Evolutionary conservation across 2,329 filamentous ascomycete species (phyloP).

Genomic region (Metarhizium sp.): DNA sequence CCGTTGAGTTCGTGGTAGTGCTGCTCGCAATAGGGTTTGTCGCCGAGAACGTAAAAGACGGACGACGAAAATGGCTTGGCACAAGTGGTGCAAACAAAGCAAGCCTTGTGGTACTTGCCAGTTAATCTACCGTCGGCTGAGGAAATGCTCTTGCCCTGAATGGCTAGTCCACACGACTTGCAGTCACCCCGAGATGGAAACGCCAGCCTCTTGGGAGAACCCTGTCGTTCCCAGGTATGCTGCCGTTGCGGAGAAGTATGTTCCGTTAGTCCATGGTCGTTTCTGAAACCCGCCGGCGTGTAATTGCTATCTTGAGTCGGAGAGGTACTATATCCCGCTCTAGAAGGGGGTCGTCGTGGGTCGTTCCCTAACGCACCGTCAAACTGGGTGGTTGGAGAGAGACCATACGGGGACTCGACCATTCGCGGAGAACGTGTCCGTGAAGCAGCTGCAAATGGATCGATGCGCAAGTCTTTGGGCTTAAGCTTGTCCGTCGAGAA

Average conservation of each 20-base stretch:
- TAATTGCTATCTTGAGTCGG: slow-evolving; percentile 1
- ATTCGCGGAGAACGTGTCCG: slow-evolving; percentile 15
- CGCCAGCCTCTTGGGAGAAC: slow-evolving; percentile 29
- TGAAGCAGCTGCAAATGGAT: slow-evolving; percentile 20
- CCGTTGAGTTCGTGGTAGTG: slow-evolving; percentile 91
- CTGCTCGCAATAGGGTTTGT: slow-evolving; percentile 81
- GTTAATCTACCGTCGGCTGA: slow-evolving; percentile 87
- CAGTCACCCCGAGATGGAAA: slow-evolving; percentile 61
- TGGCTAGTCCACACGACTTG: slow-evolving; percentile 68
- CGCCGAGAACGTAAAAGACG: slow-evolving; percentile 85
- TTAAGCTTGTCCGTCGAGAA: slow-evolving; percentile 33
- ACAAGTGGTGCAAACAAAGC: slow-evolving; percentile 87
- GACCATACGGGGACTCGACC: slow-evolving; percentile 18
- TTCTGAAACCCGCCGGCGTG: neutral
- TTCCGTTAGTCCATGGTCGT: neutral
- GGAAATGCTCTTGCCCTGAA: slow-evolving; percentile 86
- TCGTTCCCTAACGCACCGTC: slow-evolving; percentile 1
- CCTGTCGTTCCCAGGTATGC: slow-evolving; percentile 14
- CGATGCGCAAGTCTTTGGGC: slow-evolving; percentile 21
- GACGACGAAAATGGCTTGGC: slow-evolving; percentile 70
- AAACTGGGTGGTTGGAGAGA: slow-evolving; percentile 14
- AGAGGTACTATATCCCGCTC: slow-evolving; percentile 5
- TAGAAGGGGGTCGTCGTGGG: neutral
- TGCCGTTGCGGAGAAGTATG: neutral
- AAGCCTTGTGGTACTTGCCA: slow-evolving; percentile 89